Evolutionary conservation across 129 eudicot species (phyloP).

Genomic region (Silybum marianum): DNA sequence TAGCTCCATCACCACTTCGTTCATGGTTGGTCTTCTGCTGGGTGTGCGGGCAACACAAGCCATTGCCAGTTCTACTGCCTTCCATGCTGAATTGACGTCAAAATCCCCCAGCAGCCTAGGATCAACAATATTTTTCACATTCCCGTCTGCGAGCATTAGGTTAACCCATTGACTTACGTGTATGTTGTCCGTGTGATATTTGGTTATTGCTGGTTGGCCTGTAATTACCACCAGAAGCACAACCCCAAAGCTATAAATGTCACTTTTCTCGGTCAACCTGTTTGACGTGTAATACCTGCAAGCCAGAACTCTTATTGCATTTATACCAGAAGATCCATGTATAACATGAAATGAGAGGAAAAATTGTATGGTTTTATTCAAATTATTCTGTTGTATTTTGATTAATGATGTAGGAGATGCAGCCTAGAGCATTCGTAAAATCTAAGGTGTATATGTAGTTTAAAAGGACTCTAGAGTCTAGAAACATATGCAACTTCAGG

Average conservation of each 20-base stretch:
- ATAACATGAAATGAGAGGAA: neutral
- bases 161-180: conserved; percentile 26
- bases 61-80: conserved; percentile 38
- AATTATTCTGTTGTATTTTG: too few relatives aligned
- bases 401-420: too few relatives aligned
- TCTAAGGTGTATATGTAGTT: neutral
- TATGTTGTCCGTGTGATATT: conserved; percentile 8
- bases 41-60: conserved; percentile 22
- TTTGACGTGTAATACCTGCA: conserved; percentile 38
- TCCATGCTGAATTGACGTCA: conserved; percentile 22
- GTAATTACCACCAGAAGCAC: conserved; percentile 40
- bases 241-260: conserved; percentile 46
- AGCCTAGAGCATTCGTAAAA: too few relatives aligned
- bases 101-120: conserved; percentile 25
- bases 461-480: neutral
- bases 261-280: conserved; percentile 41
- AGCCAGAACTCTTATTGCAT: neutral
- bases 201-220: conserved; percentile 26
- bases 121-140: conserved; percentile 24
- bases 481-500: neutral
- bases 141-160: neutral
- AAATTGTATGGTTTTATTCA: neutral
- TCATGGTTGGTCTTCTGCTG: conserved; percentile 30
- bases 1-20: conserved; percentile 24
- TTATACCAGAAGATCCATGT: conserved; percentile 5